Conservation (phyloP, 2,329 filamentous ascomycete genomes). For the Alternaria brassicae region DNA sequence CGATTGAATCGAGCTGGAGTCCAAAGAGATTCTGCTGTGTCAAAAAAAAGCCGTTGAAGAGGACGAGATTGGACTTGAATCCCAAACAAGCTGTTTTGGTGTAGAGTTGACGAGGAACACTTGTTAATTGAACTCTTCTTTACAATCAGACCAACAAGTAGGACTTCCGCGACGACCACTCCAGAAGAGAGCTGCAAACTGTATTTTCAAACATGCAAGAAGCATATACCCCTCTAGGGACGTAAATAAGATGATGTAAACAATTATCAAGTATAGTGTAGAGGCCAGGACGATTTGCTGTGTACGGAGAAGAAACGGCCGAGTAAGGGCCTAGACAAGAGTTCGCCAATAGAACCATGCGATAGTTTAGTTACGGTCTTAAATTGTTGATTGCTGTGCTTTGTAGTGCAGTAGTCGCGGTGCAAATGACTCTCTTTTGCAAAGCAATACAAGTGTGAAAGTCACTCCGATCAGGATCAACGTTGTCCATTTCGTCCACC, state of each 20-base stretch:
- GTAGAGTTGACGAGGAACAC: too few species aligned
- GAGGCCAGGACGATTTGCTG: conserved; percentile 58
- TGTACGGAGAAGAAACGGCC: conserved; percentile 54
- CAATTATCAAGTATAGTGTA: conserved; percentile 60
- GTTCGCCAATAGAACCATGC: conserved; percentile 49
- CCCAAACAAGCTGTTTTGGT: too few species aligned
- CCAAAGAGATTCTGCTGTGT: too few species aligned
- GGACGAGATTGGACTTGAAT: too few species aligned
- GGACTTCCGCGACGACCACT: too few species aligned
- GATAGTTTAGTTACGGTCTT: conserved; percentile 55
- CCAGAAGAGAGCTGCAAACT: too few species aligned
- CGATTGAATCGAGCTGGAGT: too few species aligned
- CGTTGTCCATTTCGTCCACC: conserved; percentile 38
- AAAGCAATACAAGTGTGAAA: conserved; percentile 17
- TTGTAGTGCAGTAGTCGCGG: conserved; percentile 43
- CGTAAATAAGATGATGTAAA: conserved; percentile 63
- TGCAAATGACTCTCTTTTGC: conserved; percentile 33
- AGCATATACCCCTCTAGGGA: conserved; percentile 59
- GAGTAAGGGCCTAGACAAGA: conserved; percentile 44
- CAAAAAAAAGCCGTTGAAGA: too few species aligned
- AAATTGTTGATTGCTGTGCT: conserved; percentile 53
- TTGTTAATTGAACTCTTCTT: too few species aligned
- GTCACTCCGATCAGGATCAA: conserved; percentile 30
- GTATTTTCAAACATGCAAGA: not conserved
- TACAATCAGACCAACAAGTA: too few species aligned